A percentile compares a stretch with the other conserved stretches of the same genome.
These are phyloP conservation scores for sorghum (Sorghum bicolor) DNA, from an alignment of 176 grass and related monocot species.

Conservation along the genomic window Sorghum_bicolor_NCBIv3 NC_012871.2:73356001-73356500, in stretches of 20 bases:
- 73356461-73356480: constrained; percentile 66
- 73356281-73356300: constrained; percentile 57
- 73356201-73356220: constrained; percentile 68
- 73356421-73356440: constrained; percentile 54
- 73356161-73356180: constrained; percentile 47
- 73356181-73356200: constrained; percentile 75
- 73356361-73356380: constrained; percentile 81
- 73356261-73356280: constrained; percentile 85
- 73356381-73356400: constrained; percentile 81
- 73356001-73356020: constrained; percentile 74
- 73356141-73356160: constrained; percentile 66
- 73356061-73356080: constrained; percentile 56
- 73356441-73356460: constrained; percentile 74
- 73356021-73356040: constrained; percentile 59
- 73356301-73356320: constrained; percentile 73
- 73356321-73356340: constrained; percentile 87
- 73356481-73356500: constrained; percentile 70
- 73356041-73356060: constrained; percentile 51
- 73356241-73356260: constrained; percentile 84
- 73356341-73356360: constrained; percentile 66
- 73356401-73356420: constrained; percentile 67
- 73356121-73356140: constrained; percentile 83
- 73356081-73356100: constrained; percentile 61
- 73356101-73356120: constrained; percentile 92
- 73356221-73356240: constrained; percentile 77